Base-by-base conservation (phyloP, 1,284 basidiomycete genomes). In the Trichosporon sp. region DNA sequence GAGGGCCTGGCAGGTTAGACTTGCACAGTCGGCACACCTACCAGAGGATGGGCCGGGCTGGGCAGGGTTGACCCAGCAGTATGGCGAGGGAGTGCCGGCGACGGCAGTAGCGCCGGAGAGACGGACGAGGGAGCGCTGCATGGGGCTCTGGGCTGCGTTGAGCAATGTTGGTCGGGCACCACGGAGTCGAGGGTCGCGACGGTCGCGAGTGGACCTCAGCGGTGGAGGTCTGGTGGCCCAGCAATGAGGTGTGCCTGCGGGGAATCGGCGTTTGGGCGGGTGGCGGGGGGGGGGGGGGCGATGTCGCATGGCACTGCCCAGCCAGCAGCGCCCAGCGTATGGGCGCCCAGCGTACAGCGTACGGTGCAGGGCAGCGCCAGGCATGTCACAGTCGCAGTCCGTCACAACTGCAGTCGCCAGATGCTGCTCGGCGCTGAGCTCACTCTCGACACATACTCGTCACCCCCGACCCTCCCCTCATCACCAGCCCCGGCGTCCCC, bases 1-100 rank as follows among this genome's bases (percentile, higher is more conserved):
- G 74, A 3, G 64, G 70, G 21, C 76, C 78, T 75, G 66, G 38
- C 15, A 15, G 23, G 62, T 70, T 18, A 65, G 67, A n/a, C 12
- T 27, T 34, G 34, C 34, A 8, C 13, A n/a, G 9, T 34, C 4
- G 60, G 53, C 3, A 13, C 13, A 65, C 66, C 67, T 62, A 76
- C 73, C 73, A 2, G 65, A 65, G 5, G 75, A 72, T 1, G 71
- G 66, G 11, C 67, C 69, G 0, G 73, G 63, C 2, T 68, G 62
- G 0, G 65, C 70, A 1, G 64, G 64, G 60, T 74, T 74, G 29
- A 77, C 65, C 79, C 79, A 80, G 18, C 75, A 73, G 60, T 78
- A 81, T 11, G 79, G 78, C 0, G 77, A 75, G 1, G 69, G 64
- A 18, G 62, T 15, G 1, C 62, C 35, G 1, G 42, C 29, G 15